Evolutionary conservation across 2,329 filamentous ascomycete genomes (phyloP), one percentile per base, ranked within the genome.

Genomic region (Saccharata proteae): DNA sequence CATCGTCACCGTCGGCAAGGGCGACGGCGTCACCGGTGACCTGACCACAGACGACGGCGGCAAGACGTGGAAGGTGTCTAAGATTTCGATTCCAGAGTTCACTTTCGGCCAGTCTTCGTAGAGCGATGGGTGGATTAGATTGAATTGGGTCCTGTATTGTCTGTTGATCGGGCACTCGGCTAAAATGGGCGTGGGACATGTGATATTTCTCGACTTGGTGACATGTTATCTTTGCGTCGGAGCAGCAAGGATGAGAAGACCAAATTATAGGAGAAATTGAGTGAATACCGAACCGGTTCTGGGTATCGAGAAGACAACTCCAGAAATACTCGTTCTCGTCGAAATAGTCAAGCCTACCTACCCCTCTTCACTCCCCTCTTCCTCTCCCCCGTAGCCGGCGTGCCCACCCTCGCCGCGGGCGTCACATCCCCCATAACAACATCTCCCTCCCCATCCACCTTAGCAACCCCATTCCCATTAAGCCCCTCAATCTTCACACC

Each of bases 31-130:
- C 10, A 58, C 52, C 4, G 57, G 54, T 4, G 47, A 56, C 11
- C 48, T 62, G 50, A 44, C 47, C 15, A 62, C 57, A 4, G 45
- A 32, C 9, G 59, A 64, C 34, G 50, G 49, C 18, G 59, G 59
- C 4, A 55, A 56, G 42, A 63, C 58, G 4, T 63, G 59, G 59
- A 58, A 45, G n/a, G 52, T 62, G 14, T 50, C 40, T 13, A 55
- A 48, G 11, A 61, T 63, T 30, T 30, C 38, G 8, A 55, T 59
- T 29, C 49, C 48, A 0, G 41, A 48, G 32, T 52, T 33, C 18
- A 33, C 30, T 6, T 33, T 33, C 19, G 30, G 30, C 30, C n/a
- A n/a, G n/a, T n/a, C n/a, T n/a, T n/a, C n/a, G n/a, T n/a, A n/a
- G n/a, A n/a, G n/a, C n/a, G n/a, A n/a, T n/a, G n/a, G n/a, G n/a